Base-by-base conservation (phyloP, 768 basidiomycete species). In the Leccinum sublutescens region DNA sequence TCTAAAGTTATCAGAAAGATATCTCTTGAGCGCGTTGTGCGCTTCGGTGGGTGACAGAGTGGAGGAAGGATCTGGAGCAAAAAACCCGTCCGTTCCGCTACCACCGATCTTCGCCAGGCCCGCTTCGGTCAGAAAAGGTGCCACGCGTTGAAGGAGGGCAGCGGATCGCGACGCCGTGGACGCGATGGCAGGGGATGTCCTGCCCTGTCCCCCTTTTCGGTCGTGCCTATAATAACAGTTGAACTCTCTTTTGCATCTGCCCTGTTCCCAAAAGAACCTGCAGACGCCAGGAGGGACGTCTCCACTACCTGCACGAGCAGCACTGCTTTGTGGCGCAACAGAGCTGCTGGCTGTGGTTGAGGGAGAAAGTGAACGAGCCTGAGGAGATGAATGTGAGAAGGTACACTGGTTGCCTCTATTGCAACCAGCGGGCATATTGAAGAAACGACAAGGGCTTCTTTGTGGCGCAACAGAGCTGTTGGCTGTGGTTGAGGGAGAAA, bases 161-260 rank as follows among this genome's bases (percentile, higher is more conserved):
- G 27, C 62, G 21, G 45, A 65, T 56, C 56, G 69, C 12, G 45
- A 50, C 19, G 57, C 17, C 9, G 38, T 23, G 50, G 62, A 27
- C 57, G 47, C 31, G 23, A 0, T 34, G 11, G 38, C 38, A 55
- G 62, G 62, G 21, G 61, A 36, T 21, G 59, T 21, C n/a, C 50
- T 36, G 10, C 57, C 6, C 31, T 38, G 14, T 19, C 57, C 62
- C 7, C 61, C 47, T 14, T 56, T 64, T 49, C 50, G 62, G 7
- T 62, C 64, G 59, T 86, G 85, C 23, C 52, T 58, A 62, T 68
- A 84, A 36, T 63, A 72, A 68, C 84, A 86, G 1, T 65, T 63
- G 54, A 80, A 82, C 50, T 78, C 80, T 14, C 68, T 67, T n/a
- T 62, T 75, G 68, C 84, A 86, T 45, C 60, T 69, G 10, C 83